Percentiles rank a stretch among this genome's conserved stretches.
phyloP scores from a whole-genome alignment of 352 stramenopile genomes.

The Globisporangium canariense region DNA sequence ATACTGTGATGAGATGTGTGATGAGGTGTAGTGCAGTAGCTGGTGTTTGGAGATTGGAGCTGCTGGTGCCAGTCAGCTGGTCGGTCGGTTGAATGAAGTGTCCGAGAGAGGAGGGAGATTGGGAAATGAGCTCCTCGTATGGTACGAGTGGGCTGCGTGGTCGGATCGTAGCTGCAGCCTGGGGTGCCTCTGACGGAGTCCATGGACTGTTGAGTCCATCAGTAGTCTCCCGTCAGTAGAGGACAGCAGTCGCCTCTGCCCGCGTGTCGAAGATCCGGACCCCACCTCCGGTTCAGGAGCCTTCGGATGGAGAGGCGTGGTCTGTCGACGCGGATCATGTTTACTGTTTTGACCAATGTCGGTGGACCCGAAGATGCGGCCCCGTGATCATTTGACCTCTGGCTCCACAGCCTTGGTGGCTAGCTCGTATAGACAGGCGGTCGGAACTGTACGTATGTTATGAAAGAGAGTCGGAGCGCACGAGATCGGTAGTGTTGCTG shows the following conservation, averaged over 20 bases:
- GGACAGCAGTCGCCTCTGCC: background rate
- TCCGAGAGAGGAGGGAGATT: background rate
- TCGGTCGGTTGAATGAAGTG: background rate
- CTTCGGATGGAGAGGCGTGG: background rate
- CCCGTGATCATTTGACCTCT: background rate
- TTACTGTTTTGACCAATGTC: background rate
- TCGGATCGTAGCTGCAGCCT: background rate
- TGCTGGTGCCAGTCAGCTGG: background rate
- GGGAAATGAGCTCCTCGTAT: background rate
- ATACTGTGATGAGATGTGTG: too few relatives aligned
- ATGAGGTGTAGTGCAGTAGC: too few relatives aligned
- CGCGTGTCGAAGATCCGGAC: background rate
- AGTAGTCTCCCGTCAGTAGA: background rate
- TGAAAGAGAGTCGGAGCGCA: background rate
- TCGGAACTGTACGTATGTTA: background rate
- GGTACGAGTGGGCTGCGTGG: background rate
- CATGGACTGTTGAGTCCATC: background rate
- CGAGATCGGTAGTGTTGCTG: too few relatives aligned
- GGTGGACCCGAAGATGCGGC: background rate
- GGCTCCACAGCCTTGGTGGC: background rate
- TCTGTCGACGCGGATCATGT: background rate
- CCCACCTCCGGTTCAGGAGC: background rate
- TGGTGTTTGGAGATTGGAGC: background rate
- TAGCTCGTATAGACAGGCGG: slow-evolving; percentile 8
- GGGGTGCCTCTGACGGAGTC: too few relatives aligned